phyloP scores from a whole-genome alignment of 1,139 yeast species.

The Yamadazyma mexicana region DNA sequence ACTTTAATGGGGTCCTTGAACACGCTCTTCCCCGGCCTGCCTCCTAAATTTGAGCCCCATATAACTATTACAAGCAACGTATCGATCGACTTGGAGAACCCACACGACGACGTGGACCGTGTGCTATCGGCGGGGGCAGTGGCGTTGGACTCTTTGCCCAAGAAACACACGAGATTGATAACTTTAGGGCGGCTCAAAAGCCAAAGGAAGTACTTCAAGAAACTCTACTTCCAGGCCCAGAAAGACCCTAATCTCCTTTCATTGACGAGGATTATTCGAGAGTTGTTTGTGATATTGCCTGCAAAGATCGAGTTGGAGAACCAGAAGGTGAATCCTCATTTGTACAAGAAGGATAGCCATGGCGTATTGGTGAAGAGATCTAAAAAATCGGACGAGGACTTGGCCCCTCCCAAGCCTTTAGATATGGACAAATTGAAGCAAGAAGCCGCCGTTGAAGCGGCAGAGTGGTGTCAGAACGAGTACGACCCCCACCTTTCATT shows the following conservation, averaged over 20 bases:
- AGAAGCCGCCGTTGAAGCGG: slow-evolving; percentile 39
- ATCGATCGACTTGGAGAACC: slow-evolving; percentile 37
- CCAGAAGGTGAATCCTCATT: slow-evolving; percentile 38
- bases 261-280: slow-evolving; percentile 69
- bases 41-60: slow-evolving; percentile 70
- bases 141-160: slow-evolving; percentile 54
- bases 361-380: slow-evolving; percentile 32
- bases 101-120: slow-evolving; percentile 56
- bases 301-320: slow-evolving; percentile 37
- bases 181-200: slow-evolving; percentile 38
- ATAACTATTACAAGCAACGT: slow-evolving; percentile 70
- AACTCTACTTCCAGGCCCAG: slow-evolving; percentile 59
- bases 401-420: slow-evolving; percentile 18
- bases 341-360: slow-evolving; percentile 35
- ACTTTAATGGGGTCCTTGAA: slow-evolving; percentile 64
- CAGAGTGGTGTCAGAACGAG: slow-evolving; percentile 57
- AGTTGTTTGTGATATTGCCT: slow-evolving; percentile 58
- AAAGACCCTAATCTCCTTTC: slow-evolving; percentile 60
- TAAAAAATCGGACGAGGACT: slow-evolving; percentile 18
- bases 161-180: slow-evolving; percentile 36
- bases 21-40: slow-evolving; percentile 71
- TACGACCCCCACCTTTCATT: slow-evolving; percentile 76
- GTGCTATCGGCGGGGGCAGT: slow-evolving; percentile 67
- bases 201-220: slow-evolving; percentile 55
- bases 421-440: slow-evolving; percentile 27